Percentiles rank a stretch among this genome's conserved stretches.
Evolutionary conservation across 371 early-diverging fungal species (phyloP).

Genomic region (Quaeritorhiza haematococci): DNA sequence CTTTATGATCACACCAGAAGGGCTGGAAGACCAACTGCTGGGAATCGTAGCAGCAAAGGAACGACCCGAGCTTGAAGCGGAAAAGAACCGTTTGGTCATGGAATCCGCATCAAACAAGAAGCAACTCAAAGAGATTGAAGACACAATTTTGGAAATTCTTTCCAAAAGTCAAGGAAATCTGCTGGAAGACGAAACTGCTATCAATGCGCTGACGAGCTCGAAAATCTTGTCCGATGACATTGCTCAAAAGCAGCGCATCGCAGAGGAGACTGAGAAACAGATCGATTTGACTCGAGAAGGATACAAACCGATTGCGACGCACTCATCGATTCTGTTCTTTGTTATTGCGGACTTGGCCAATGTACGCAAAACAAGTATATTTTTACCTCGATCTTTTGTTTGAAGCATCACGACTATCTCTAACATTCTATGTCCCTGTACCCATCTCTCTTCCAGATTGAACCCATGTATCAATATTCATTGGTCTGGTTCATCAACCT

Average conservation of each 20-base stretch:
- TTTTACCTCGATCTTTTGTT: too few species aligned
- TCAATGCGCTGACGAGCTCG: slow-evolving; percentile 48
- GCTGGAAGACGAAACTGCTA: slow-evolving; percentile 49
- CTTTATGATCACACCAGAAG: slow-evolving; percentile 57
- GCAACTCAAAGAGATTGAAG: slow-evolving; percentile 55
- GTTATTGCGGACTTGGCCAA: slow-evolving; percentile 56
- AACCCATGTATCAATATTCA: slow-evolving; percentile 60
- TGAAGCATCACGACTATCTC: not conserved
- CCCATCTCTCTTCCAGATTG: slow-evolving; percentile 26
- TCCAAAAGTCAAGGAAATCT: slow-evolving; percentile 47
- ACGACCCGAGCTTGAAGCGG: slow-evolving; percentile 52
- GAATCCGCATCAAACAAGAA: slow-evolving; percentile 47
- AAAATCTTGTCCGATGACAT: slow-evolving; percentile 51
- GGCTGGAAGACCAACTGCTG: slow-evolving; percentile 50
- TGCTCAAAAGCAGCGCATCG: slow-evolving; percentile 49
- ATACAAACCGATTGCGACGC: slow-evolving; percentile 49
- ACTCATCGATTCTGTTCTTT: slow-evolving; percentile 51
- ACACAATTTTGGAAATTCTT: slow-evolving; percentile 47
- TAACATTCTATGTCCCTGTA: not conserved
- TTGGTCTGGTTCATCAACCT: slow-evolving; percentile 51
- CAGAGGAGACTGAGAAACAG: slow-evolving; percentile 52
- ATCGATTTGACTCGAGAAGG: slow-evolving; percentile 52
- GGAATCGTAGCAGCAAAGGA: slow-evolving; percentile 54
- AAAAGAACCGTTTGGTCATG: slow-evolving; percentile 47
- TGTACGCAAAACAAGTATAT: slow-evolving; percentile 23